Conservation (phyloP, 2,329 filamentous ascomycete genomes). For the Trichothecium sympodiale region DNA sequence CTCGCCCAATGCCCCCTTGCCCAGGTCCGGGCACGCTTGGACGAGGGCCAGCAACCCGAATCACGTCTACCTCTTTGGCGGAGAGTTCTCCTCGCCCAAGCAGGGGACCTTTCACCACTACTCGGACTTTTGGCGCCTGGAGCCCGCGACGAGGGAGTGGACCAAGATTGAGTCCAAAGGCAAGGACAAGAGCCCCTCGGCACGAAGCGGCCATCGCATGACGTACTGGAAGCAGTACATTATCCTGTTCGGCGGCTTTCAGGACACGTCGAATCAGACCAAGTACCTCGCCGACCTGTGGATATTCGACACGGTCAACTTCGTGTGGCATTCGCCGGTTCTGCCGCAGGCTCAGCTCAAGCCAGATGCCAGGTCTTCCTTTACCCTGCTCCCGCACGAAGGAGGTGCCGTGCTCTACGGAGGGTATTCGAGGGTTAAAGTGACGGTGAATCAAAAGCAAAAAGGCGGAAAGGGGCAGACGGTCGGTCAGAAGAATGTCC, state of each 20-base stretch:
- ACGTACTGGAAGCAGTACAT: constrained; percentile 97
- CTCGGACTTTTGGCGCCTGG: constrained; percentile 94
- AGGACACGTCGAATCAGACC: constrained; percentile 90
- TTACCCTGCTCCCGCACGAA: constrained; percentile 85
- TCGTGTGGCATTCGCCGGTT: constrained; percentile 68
- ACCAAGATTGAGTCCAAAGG: constrained; percentile 72
- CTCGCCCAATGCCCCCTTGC: constrained; percentile 81
- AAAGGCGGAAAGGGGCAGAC: constrained; percentile 43
- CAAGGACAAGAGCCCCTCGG: constrained; percentile 67
- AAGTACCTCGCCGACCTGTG: constrained; percentile 90
- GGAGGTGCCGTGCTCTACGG: constrained; percentile 83
- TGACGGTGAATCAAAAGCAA: constrained; percentile 52
- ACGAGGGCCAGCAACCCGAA: constrained; percentile 77
- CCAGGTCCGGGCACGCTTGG: constrained; percentile 89
- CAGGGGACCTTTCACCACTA: constrained; percentile 99
- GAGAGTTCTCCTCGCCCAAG: constrained; percentile 92
- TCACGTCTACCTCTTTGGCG: constrained; percentile 85
- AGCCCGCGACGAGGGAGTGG: constrained; percentile 81
- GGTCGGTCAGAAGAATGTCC: constrained; percentile 55
- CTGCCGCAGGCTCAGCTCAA: constrained; percentile 72
- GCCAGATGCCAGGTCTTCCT: constrained; percentile 83
- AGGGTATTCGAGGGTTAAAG: constrained; percentile 86
- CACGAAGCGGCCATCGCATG: constrained; percentile 88
- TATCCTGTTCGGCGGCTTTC: constrained; percentile 89
- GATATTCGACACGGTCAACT: constrained; percentile 88